Conservation (phyloP, 305 asterid species). For the Fraxinus platypoda region DNA sequence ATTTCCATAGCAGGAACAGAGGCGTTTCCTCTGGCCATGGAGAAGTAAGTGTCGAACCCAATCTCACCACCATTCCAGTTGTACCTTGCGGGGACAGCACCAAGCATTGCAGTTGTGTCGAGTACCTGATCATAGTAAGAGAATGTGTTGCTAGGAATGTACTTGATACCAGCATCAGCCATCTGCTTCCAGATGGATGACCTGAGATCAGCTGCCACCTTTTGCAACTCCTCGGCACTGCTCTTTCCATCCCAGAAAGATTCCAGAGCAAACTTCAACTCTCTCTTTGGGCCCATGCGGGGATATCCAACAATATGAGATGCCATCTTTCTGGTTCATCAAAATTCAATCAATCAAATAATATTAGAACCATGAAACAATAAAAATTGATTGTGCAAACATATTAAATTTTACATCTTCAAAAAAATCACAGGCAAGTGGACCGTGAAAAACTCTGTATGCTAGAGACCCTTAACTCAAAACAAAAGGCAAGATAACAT, state of each 20-base stretch:
- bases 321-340: constrained; percentile 59
- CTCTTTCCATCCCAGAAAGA: constrained; percentile 92
- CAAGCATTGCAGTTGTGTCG: constrained; percentile 78
- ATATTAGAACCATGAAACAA: not conserved
- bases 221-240: constrained; percentile 72
- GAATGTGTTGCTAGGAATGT: constrained; percentile 85
- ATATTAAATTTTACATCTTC: not conserved
- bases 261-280: constrained; percentile 83
- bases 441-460: not conserved
- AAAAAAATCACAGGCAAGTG: not conserved
- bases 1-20: constrained; percentile 92
- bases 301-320: constrained; percentile 90
- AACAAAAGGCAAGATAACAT: not conserved
- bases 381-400: not conserved
- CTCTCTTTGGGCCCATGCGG: constrained; percentile 93
- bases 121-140: constrained; percentile 79
- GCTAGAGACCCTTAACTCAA: not conserved
- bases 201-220: constrained; percentile 70
- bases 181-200: constrained; percentile 87
- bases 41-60: constrained; percentile 69
- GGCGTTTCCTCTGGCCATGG: constrained; percentile 93
- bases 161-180: constrained; percentile 70
- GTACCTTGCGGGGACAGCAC: constrained; percentile 83
- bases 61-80: constrained; percentile 83
- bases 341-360: constrained; percentile 20